A percentile compares a stretch with the other conserved stretches of the same genome.
These are phyloP conservation scores for Brassica carinata DNA, from an alignment of 345 rosid species.

Conservation along the genomic window DNA sequence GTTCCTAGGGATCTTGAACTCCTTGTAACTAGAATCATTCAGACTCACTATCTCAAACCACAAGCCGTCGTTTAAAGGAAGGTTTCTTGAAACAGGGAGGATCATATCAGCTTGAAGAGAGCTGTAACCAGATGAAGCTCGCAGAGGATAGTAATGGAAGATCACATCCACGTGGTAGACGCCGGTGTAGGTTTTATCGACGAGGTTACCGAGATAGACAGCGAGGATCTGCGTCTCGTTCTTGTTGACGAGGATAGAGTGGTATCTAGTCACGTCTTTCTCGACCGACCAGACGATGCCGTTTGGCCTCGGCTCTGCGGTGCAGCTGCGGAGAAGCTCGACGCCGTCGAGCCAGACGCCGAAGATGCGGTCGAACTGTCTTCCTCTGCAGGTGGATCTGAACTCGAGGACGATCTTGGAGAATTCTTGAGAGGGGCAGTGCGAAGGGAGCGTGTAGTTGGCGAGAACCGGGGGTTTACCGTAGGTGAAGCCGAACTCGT, in stretches of 20 bases:
- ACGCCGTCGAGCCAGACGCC: constrained; percentile 90
- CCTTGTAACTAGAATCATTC: constrained; percentile 46
- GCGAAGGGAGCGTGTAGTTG: constrained; percentile 66
- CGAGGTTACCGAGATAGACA: constrained; percentile 67
- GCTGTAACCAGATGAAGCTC: constrained; percentile 12
- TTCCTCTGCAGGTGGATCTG: constrained; percentile 75
- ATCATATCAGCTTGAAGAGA: constrained; percentile 68
- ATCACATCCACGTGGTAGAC: constrained; percentile 71
- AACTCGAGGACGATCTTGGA: constrained; percentile 82
- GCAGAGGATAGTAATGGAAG: constrained; percentile 62
- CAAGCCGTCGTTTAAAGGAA: constrained; percentile 73
- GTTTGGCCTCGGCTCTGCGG: constrained; percentile 80
- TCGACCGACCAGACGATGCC: constrained; percentile 78
- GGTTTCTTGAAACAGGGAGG: constrained; percentile 68
- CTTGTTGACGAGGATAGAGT: constrained; percentile 56
- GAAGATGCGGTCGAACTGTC: constrained; percentile 84
- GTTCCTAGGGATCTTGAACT: constrained; percentile 63
- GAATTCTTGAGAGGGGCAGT: constrained; percentile 52
- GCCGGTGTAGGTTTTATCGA: constrained; percentile 75
- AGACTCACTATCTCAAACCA: constrained; percentile 78
- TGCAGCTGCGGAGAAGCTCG: constrained; percentile 94
- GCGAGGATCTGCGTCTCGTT: constrained; percentile 59
- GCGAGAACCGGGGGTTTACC: constrained; percentile 68
- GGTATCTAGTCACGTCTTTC: constrained; percentile 86
- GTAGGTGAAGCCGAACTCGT: constrained; percentile 74